These are phyloP conservation scores for Penicillium herquei DNA, from an alignment of 495 filamentous ascomycete genomes.

Conservation along the genomic window DNA sequence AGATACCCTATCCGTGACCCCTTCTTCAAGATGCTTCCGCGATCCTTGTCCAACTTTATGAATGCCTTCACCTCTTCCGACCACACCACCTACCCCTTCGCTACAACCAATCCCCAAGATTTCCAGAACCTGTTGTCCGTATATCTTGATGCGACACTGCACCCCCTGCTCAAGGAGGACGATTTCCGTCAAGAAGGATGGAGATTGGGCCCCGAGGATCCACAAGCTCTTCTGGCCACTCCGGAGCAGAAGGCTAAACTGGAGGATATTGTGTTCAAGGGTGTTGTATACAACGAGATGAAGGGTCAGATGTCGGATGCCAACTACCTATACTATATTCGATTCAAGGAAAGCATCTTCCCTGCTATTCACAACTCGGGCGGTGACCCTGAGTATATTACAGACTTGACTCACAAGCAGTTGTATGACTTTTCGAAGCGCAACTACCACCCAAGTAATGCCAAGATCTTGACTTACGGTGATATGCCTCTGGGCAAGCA, in stretches of 20 bases:
- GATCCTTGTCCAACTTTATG: conserved; percentile 98
- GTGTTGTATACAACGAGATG: conserved; percentile 99
- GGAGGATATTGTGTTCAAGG: conserved; percentile 82
- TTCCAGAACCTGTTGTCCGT: conserved; percentile 95
- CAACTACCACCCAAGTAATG: conserved; percentile 96
- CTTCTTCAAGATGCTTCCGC: conserved; percentile 99
- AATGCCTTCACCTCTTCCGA: conserved; percentile 96
- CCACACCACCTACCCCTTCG: conserved; percentile 97
- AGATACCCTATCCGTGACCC: conserved; percentile 96
- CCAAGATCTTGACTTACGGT: conserved; percentile 92
- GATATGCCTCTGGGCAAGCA: conserved; percentile 84
- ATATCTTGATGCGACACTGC: conserved; percentile 90
- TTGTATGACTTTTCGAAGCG: conserved; percentile 80
- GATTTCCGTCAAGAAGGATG: conserved; percentile 97
- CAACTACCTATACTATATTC: conserved; percentile 91
- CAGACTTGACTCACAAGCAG: conserved; percentile 86
- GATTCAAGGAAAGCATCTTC: conserved; percentile 91
- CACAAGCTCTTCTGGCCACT: conserved; percentile 49
- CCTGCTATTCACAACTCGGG: conserved; percentile 93
- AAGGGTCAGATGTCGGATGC: conserved; percentile 98
- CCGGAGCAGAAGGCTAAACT: conserved; percentile 30
- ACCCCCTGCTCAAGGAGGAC: conserved; percentile 80
- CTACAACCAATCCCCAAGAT: conserved; percentile 94
- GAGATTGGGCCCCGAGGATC: conserved; percentile 91
- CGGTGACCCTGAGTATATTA: conserved; percentile 93